Evolutionary conservation across 176 grass and related monocot genomes (phyloP), one percentile per base, ranked within the genome.

Genomic region (Areca catechu): DNA sequence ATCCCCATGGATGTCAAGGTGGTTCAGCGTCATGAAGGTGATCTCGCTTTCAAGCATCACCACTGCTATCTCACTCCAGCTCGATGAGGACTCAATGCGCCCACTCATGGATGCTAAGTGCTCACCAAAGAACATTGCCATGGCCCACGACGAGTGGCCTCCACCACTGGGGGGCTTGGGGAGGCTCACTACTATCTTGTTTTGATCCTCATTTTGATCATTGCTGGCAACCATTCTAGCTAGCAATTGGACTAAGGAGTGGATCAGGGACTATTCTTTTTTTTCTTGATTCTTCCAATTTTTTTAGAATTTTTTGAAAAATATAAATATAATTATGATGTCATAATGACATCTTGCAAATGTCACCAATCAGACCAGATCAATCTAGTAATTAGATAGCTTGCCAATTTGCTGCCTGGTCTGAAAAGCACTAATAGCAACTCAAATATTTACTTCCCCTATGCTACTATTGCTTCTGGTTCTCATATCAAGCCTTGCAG

Each of bases 91-190:
- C 20, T 80, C 80, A 4, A 68, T 76, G 49, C 89, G 82, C 7
- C 83, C 83, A n/a, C 77, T 91, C 3, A 76, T 89, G 47, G 89
- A 89, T 19, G 78, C 78, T 21, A 86, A 96, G 14, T 79, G 74
- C 43, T 80, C 65, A 15, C 71, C 82, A 24, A 79, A 89, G 25
- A 79, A 48, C 10, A 71, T 51, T 3, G 79, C 66, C 25, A 66
- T 66, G 9, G 66, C 72, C 48, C 73, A 54, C 30, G 50, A 66
- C 25, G 66, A 19, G 5, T 49, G 48, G 5, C 27, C 27, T 3
- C 63, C 71, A 7, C 61, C 54, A 17, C 20, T 3, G 16, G 4
- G 19, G 20, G 34, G 24, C 76, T 19, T 57, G 22, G 49, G 55
- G 71, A 66, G 27, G 55, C 67, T 23, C 22, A 48, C 43, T 17